A percentile compares a stretch with the other conserved stretches of the same genome.
These are phyloP conservation scores for Podospora sp. DNA, from an alignment of 495 filamentous ascomycete genomes.

Conservation along the genomic window DNA sequence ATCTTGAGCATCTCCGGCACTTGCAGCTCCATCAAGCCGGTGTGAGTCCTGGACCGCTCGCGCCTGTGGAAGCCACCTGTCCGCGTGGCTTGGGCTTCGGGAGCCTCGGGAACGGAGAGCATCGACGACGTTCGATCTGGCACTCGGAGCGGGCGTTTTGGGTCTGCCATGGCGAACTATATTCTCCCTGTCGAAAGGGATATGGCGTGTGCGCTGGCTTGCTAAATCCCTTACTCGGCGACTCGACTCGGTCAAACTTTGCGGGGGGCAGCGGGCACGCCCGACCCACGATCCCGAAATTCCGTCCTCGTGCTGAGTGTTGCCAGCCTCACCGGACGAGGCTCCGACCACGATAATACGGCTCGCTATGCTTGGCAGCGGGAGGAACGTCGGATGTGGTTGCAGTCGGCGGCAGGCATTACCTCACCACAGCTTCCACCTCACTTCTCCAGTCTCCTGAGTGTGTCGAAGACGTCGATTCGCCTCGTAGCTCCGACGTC, in stretches of 20 bases:
- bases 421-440: not conserved
- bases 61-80: not conserved
- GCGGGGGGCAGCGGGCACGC: not conserved
- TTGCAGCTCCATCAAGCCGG: conserved; percentile 26
- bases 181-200: not conserved
- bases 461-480: not conserved
- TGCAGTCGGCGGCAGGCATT: not conserved
- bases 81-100: not conserved
- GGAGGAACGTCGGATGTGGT: not conserved
- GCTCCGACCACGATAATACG: not conserved
- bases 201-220: not conserved
- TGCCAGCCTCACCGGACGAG: not conserved
- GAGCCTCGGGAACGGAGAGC: not conserved
- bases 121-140: conserved; percentile 1
- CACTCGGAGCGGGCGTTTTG: not conserved
- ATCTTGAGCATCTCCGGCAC: conserved; percentile 32
- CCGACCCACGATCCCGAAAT: conserved; percentile 3
- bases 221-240: not conserved
- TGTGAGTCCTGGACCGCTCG: conserved; percentile 29
- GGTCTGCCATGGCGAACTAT: not conserved
- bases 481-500: not conserved
- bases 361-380: not conserved
- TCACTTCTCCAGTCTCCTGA: not conserved
- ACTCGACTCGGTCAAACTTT: not conserved
- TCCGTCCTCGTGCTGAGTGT: not conserved